Evolutionary conservation across 1,284 basidiomycete genomes (phyloP), one percentile per base, ranked within the genome.

Genomic region (Boletus smithii): DNA sequence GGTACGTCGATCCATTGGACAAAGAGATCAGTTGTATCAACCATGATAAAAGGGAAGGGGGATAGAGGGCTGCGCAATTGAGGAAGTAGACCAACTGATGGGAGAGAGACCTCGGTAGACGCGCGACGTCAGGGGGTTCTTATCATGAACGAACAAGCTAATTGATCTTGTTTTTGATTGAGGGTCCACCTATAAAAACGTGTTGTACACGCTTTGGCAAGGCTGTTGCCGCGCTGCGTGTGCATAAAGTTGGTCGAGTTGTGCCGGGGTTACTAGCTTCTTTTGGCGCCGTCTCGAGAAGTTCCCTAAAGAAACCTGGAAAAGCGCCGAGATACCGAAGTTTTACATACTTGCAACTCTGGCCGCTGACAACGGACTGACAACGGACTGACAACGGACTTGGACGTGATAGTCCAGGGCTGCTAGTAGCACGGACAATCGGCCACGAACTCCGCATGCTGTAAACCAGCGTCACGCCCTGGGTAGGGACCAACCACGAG

Each of bases 131-230:
- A 47, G 36, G 48, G 41, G 27, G 44, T 63, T 68, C 67, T 65
- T 65, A 69, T 65, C 64, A 33, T 42, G 44, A 44, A 54, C 41
- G 48, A 53, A 48, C 37, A 32, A 53, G 33, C 36, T 60, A 51
- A 63, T 56, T 65, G 52, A 62, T 52, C 37, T 27, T 65, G 57
- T 65, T 65, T 42, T 67, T 53, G 42, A 53, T 66, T 67, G 63
- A 47, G 67, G 67, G 63, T 68, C 64, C 63, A 66, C 63, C 61
- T 67, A 68, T 26, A 50, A 66, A 67, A 67, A 69, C 63, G 63
- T 65, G 63, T 68, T 62, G 43, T 48, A 53, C 63, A 65, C 59
- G 63, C 62, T 64, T 49, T 51, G 54, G 36, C 48, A 50, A 63
- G 67, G 67, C 63, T 65, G 63, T 65, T 67, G 44, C 63, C 47